A percentile compares a stretch with the other conserved stretches of the same genome.
These are phyloP conservation scores for Excoecaria cochinchinensis DNA, from an alignment of 345 rosid genomes.

Conservation along the genomic window DNA sequence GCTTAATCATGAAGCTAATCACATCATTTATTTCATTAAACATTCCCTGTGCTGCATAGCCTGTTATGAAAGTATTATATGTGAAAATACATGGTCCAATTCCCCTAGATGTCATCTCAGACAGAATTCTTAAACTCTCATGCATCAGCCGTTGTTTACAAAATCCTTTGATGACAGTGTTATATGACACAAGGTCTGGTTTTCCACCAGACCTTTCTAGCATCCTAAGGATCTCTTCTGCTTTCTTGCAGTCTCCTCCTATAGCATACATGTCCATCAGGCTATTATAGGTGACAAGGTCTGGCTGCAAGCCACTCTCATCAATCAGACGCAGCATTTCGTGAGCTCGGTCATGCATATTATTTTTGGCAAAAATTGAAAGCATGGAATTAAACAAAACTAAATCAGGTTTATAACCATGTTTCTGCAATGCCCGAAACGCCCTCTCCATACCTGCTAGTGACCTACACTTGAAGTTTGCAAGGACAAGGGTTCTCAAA, in stretches of 20 bases:
- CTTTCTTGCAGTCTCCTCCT: conserved; percentile 78
- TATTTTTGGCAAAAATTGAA: conserved; percentile 65
- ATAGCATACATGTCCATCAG: conserved; percentile 91
- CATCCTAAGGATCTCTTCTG: conserved; percentile 68
- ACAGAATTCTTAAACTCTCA: conserved; percentile 70
- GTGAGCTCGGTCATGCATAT: conserved; percentile 55
- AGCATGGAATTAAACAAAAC: conserved; percentile 79
- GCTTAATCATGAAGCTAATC: conserved; percentile 65
- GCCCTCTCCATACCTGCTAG: conserved; percentile 68
- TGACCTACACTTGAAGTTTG: conserved; percentile 66
- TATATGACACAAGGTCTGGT: conserved; percentile 80
- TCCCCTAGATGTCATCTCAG: conserved; percentile 66
- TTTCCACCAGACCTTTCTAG: conserved; percentile 43
- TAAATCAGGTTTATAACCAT: conserved; percentile 79
- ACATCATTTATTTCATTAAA: conserved; percentile 64
- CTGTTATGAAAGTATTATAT: conserved; percentile 73
- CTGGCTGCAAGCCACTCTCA: conserved; percentile 62
- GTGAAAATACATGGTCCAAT: conserved; percentile 84
- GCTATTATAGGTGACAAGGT: conserved; percentile 83
- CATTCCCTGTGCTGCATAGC: conserved; percentile 67
- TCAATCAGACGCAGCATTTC: conserved; percentile 53
- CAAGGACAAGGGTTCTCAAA: conserved; percentile 72
- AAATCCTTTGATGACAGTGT: conserved; percentile 91
- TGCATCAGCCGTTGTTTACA: conserved; percentile 83
- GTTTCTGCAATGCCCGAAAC: conserved; percentile 49